Percentiles rank a stretch among this genome's conserved stretches.
phyloP scores from a whole-genome alignment of 108 stramenopile genomes.

The Cylindrotheca closterium region DNA sequence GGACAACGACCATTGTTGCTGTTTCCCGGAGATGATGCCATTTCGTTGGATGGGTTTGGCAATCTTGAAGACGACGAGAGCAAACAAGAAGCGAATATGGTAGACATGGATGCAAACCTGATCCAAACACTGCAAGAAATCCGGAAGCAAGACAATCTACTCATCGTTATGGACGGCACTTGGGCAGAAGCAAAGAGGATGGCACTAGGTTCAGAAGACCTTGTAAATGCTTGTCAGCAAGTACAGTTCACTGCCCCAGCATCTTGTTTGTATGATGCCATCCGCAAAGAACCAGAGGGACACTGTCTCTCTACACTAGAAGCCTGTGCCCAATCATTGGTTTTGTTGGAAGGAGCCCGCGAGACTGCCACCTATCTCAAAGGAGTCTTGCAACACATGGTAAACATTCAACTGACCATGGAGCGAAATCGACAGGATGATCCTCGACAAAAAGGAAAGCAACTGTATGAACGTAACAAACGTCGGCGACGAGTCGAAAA shows the following conservation, averaged over 20 bases:
- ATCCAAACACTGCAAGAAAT: no score
- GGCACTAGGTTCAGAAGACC: slow-evolving; percentile 42
- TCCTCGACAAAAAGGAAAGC: slow-evolving; percentile 4
- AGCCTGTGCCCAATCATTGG: slow-evolving; percentile 41
- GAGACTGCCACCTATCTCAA: neutral
- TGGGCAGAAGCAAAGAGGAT: slow-evolving; percentile 65
- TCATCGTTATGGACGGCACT: slow-evolving; percentile 50
- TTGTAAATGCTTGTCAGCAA: slow-evolving; percentile 35
- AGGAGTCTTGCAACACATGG: neutral
- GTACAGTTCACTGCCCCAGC: slow-evolving; percentile 39
- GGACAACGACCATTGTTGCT: slow-evolving; percentile 38
- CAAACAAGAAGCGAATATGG: neutral
- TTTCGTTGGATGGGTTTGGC: slow-evolving; percentile 35
- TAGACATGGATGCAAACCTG: neutral
- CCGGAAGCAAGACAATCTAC: neutral
- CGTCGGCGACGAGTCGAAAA: slow-evolving; percentile 16
- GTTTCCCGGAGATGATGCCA: slow-evolving; percentile 51
- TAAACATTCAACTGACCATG: slow-evolving; percentile 2
- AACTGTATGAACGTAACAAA: neutral
- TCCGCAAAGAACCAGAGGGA: slow-evolving; percentile 50
- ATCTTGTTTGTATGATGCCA: slow-evolving; percentile 43
- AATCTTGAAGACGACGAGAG: neutral
- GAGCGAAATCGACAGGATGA: slow-evolving; percentile 6
- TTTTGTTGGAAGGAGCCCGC: slow-evolving; percentile 12
- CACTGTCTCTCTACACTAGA: slow-evolving; percentile 61